A percentile compares a stretch with the other conserved stretches of the same genome.
These are phyloP conservation scores for Acacia melanoxylon DNA, from an alignment of 306 rosid species.

Conservation along the genomic window DNA sequence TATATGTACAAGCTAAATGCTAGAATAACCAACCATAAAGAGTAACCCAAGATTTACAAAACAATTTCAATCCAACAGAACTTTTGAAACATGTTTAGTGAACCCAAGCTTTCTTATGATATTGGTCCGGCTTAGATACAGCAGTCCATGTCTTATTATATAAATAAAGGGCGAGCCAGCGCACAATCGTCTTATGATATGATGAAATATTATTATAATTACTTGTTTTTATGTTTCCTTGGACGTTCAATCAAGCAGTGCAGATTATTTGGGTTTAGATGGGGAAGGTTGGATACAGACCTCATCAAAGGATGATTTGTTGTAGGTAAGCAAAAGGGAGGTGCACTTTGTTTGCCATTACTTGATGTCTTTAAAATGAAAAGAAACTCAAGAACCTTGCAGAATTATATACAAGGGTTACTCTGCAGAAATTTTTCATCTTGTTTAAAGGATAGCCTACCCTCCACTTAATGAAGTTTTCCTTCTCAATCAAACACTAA, in stretches of 20 bases:
- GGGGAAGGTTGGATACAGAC: not conserved
- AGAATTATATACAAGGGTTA: not conserved
- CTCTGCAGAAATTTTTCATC: not conserved
- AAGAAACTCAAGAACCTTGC: not conserved
- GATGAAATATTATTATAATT: not conserved
- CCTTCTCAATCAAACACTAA: not conserved
- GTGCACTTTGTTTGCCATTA: not conserved
- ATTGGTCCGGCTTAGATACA: not conserved
- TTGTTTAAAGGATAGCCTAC: not conserved
- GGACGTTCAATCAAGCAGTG: not conserved
- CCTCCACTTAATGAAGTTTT: not conserved
- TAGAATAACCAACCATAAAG: not conserved
- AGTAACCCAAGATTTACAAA: not conserved
- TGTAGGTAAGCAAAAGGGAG: not conserved
- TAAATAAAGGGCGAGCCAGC: no score
- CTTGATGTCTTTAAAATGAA: not conserved
- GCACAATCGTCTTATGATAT: no score
- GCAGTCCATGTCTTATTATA: not conserved
- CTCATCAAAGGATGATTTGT: not conserved
- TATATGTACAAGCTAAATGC: not conserved
- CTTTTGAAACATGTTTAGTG: not conserved
- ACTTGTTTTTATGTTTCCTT: not conserved
- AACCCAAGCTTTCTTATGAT: not conserved
- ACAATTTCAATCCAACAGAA: not conserved
- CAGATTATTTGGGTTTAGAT: not conserved